phyloP scores from a whole-genome alignment of 495 filamentous ascomycete genomes.

The Aspergillus saccharolyticus region DNA sequence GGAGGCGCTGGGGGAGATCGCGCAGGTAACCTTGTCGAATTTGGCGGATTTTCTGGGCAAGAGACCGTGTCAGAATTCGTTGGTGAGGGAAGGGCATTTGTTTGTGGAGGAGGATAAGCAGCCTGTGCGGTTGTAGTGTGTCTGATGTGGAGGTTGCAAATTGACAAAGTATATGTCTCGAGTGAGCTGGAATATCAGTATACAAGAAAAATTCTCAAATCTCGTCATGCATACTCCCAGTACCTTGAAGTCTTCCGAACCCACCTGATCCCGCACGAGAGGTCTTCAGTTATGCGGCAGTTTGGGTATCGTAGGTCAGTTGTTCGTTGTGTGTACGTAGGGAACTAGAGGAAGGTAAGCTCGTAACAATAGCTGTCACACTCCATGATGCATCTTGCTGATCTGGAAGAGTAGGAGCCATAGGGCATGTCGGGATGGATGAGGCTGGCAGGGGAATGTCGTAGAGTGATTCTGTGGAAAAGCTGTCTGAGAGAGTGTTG shows the following conservation, averaged over 20 bases:
- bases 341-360: too few species aligned
- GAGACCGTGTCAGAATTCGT: slow-evolving; percentile 29
- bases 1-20: slow-evolving; percentile 61
- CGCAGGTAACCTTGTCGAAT: slow-evolving; percentile 56
- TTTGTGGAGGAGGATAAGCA: slow-evolving; percentile 24
- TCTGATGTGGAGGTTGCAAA: not conserved
- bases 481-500: too few species aligned
- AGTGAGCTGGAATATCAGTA: too few species aligned
- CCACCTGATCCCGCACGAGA: not conserved
- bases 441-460: too few species aligned
- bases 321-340: too few species aligned
- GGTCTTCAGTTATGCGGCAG: not conserved
- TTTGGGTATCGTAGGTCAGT: too few species aligned
- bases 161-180: not conserved
- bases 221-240: not conserved
- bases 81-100: slow-evolving; percentile 34
- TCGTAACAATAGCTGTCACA: not conserved
- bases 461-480: too few species aligned
- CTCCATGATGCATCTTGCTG: not conserved
- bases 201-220: not conserved
- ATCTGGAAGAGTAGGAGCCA: not conserved
- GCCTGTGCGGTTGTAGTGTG: slow-evolving; percentile 30
- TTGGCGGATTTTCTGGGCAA: slow-evolving; percentile 30
- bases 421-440: too few species aligned
- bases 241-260: not conserved